A percentile compares a stretch with the other conserved stretches of the same genome.
phyloP scores from a whole-genome alignment of 768 basidiomycete genomes.

The Naganishia vishniacii region DNA sequence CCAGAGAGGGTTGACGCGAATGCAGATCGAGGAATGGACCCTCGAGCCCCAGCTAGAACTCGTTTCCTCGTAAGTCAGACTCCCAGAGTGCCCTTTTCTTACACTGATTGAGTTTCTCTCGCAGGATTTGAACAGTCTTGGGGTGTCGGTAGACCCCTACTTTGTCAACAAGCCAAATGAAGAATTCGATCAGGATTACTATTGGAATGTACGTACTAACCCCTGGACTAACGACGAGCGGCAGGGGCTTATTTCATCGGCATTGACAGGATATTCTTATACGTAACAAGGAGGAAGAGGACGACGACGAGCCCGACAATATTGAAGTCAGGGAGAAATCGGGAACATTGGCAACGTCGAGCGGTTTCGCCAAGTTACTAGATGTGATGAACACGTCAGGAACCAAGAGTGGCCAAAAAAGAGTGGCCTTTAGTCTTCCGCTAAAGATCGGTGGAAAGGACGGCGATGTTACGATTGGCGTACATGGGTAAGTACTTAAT shows the following conservation, averaged over 20 bases:
- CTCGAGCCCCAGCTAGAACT: slow-evolving; percentile 38
- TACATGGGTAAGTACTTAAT: slow-evolving; percentile 42
- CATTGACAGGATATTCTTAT: slow-evolving; percentile 39
- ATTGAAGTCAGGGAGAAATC: slow-evolving; percentile 12
- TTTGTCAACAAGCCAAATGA: slow-evolving; percentile 69
- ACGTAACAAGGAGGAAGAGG: slow-evolving; percentile 35
- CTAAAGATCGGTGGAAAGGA: slow-evolving; percentile 65
- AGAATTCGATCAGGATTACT: slow-evolving; percentile 56
- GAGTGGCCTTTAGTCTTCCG: slow-evolving; percentile 73
- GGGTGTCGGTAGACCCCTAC: slow-evolving; percentile 76
- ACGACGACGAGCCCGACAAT: slow-evolving; percentile 75
- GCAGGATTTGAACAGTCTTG: slow-evolving; percentile 75
- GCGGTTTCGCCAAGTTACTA: slow-evolving; percentile 41
- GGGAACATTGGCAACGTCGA: slow-evolving; percentile 6
- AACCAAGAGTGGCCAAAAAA: slow-evolving; percentile 57
- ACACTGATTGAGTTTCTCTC: neutral
- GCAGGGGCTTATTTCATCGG: neutral
- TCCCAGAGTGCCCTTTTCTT: neutral
- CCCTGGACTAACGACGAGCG: too few species aligned
- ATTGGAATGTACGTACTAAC: slow-evolving; percentile 24
- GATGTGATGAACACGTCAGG: slow-evolving; percentile 42
- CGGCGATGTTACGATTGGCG: slow-evolving; percentile 50
- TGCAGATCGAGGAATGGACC: slow-evolving; percentile 19
- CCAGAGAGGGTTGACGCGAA: slow-evolving; percentile 50
- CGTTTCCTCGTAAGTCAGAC: slow-evolving; percentile 34